Conservation (phyloP, 768 basidiomycete species). For the Floccularia luteovirens region DNA sequence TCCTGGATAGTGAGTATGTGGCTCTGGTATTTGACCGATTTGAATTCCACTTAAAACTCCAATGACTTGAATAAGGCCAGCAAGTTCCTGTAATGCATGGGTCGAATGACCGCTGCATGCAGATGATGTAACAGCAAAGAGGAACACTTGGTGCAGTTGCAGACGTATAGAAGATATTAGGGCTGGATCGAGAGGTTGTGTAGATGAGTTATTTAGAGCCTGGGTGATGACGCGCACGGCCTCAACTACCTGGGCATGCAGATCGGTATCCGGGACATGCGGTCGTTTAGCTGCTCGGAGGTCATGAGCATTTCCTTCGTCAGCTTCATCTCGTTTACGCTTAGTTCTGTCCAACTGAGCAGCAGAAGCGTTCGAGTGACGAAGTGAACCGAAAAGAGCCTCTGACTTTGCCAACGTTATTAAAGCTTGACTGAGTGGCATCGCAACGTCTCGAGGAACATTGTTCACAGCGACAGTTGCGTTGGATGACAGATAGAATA, state of each 20-base stretch:
- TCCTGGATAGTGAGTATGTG: constrained; percentile 19
- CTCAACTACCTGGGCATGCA: constrained; percentile 50
- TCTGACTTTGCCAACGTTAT: constrained; percentile 62
- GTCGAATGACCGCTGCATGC: constrained; percentile 42
- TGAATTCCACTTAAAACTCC: constrained; percentile 75
- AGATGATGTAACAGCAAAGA: constrained; percentile 71
- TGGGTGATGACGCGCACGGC: constrained; percentile 52
- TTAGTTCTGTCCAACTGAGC: constrained; percentile 67
- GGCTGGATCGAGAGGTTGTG: constrained; percentile 42
- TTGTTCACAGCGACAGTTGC: constrained; percentile 36
- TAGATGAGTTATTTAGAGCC: constrained; percentile 33
- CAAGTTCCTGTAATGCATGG: constrained; percentile 63
- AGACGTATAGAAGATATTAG: constrained; percentile 66
- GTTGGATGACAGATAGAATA: constrained; percentile 48
- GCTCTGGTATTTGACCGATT: constrained; percentile 43
- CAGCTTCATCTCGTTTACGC: constrained; percentile 58
- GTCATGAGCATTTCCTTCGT: constrained; percentile 27
- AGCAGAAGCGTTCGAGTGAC: constrained; percentile 55
- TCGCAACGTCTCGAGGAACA: constrained; percentile 46
- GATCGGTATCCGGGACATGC: constrained; percentile 32
- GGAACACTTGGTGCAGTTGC: constrained; percentile 69
- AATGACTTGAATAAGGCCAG: constrained; percentile 76
- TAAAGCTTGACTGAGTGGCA: constrained; percentile 52
- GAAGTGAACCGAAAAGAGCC: constrained; percentile 54
- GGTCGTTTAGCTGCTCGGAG: constrained; percentile 34